A percentile compares a stretch with the other conserved stretches of the same genome.
Conservation (phyloP, 2,329 filamentous ascomycete genomes). For the Magnaporthiopsis rhizophila region DNA sequence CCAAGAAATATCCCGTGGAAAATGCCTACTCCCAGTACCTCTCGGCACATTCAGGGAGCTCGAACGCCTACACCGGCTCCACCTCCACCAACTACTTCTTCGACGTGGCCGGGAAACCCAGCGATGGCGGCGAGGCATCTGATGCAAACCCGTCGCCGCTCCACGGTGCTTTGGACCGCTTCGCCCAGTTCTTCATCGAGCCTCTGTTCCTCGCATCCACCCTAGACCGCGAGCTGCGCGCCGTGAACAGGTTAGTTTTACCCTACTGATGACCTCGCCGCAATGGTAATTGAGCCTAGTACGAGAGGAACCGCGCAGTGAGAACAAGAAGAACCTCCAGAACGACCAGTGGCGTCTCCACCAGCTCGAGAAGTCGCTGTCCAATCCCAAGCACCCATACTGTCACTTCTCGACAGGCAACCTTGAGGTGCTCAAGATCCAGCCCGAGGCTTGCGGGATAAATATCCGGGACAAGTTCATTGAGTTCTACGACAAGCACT, state of each 20-base stretch:
- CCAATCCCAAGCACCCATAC: constrained; percentile 80
- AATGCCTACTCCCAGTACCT: constrained; percentile 96
- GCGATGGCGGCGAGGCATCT: constrained; percentile 48
- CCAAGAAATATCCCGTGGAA: constrained; percentile 91
- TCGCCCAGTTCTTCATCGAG: constrained; percentile 88
- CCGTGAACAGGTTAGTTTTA: constrained; percentile 57
- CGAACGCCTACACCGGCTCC: constrained; percentile 88
- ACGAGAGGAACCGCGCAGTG: constrained; percentile 30
- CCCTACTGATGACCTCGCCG: too few species aligned
- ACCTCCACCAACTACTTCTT: constrained; percentile 98
- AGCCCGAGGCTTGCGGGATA: constrained; percentile 69
- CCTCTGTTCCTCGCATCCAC: constrained; percentile 81
- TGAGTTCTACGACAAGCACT: constrained; percentile 80
- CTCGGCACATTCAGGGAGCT: constrained; percentile 79
- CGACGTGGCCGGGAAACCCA: constrained; percentile 77
- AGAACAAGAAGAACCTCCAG: constrained; percentile 97
- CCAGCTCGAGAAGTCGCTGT: constrained; percentile 81
- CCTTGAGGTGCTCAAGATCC: constrained; percentile 74
- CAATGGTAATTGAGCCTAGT: too few species aligned
- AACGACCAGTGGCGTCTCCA: constrained; percentile 81
- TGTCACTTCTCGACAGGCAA: constrained; percentile 91
- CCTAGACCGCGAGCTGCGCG: constrained; percentile 76
- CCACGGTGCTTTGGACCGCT: constrained; percentile 78
- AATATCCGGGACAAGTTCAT: constrained; percentile 89
- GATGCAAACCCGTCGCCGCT: constrained; percentile 52